Percentiles rank a stretch among this genome's conserved stretches.
phyloP scores from a whole-genome alignment of 1,139 yeast genomes.

The Geotrichum fermentans region DNA sequence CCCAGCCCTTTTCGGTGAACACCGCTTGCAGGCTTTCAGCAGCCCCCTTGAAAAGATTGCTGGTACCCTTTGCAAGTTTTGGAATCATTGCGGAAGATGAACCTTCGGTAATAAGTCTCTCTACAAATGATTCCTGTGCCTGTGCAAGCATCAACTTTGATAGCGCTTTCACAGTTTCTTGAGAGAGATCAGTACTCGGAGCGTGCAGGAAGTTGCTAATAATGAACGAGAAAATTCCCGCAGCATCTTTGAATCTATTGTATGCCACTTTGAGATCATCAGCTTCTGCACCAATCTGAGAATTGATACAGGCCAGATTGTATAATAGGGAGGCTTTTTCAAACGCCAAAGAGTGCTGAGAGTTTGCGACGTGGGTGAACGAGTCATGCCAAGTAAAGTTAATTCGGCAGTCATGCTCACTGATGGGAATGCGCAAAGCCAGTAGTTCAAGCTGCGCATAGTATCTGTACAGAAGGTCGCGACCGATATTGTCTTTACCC shows the following conservation, averaged over 20 bases:
- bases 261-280: conserved; percentile 57
- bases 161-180: conserved; percentile 64
- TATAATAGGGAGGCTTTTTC: conserved; percentile 84
- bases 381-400: conserved; percentile 82
- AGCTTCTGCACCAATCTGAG: conserved; percentile 46
- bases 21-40: conserved; percentile 43
- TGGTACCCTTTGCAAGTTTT: conserved; percentile 62
- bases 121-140: conserved; percentile 77
- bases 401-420: conserved; percentile 51
- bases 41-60: conserved; percentile 53
- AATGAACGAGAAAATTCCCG: conserved; percentile 70
- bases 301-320: conserved; percentile 60
- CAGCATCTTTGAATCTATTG: conserved; percentile 64
- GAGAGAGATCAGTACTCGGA: conserved; percentile 73
- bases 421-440: conserved; percentile 69
- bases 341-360: conserved; percentile 68
- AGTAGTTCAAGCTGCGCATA: conserved; percentile 78
- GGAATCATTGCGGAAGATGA: conserved; percentile 58
- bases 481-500: conserved; percentile 37
- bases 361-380: conserved; percentile 50
- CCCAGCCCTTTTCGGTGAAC: conserved; percentile 49
- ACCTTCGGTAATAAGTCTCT: conserved; percentile 50
- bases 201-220: conserved; percentile 85
- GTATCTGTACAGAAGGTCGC: conserved; percentile 61
- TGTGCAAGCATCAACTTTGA: conserved; percentile 71